These are phyloP conservation scores for Sisymbrium altissimum DNA, from an alignment of 345 rosid genomes.

Conservation along the genomic window DNA sequence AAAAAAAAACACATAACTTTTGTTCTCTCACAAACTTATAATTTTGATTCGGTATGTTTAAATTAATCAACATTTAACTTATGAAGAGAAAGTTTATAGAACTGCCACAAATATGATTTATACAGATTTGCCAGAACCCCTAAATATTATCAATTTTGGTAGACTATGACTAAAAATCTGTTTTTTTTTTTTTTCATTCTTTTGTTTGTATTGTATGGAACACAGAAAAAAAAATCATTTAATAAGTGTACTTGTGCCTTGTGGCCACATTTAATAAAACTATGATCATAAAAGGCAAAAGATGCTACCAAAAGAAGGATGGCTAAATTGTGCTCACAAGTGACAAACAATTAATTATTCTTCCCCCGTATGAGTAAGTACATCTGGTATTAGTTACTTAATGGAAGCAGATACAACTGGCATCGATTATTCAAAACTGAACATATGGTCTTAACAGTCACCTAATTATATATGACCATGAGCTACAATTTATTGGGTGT, in stretches of 20 bases:
- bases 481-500: neutral
- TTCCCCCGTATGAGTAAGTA: neutral
- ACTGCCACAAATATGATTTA: neutral
- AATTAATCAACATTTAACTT: neutral
- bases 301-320: neutral
- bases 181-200: neutral
- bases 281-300: neutral
- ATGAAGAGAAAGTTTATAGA: neutral
- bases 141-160: no score
- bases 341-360: neutral
- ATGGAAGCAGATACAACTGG: neutral
- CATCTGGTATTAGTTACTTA: neutral
- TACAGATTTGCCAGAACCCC: no score
- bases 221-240: neutral
- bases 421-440: neutral
- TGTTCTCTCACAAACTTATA: neutral
- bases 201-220: neutral
- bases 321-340: neutral
- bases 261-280: neutral
- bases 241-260: neutral
- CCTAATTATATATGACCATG: neutral
- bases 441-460: neutral
- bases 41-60: neutral
- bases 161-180: neutral
- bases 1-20: neutral